Evolutionary conservation across 257 asterid species (phyloP).

Genomic region (Fraxinus anomala): DNA sequence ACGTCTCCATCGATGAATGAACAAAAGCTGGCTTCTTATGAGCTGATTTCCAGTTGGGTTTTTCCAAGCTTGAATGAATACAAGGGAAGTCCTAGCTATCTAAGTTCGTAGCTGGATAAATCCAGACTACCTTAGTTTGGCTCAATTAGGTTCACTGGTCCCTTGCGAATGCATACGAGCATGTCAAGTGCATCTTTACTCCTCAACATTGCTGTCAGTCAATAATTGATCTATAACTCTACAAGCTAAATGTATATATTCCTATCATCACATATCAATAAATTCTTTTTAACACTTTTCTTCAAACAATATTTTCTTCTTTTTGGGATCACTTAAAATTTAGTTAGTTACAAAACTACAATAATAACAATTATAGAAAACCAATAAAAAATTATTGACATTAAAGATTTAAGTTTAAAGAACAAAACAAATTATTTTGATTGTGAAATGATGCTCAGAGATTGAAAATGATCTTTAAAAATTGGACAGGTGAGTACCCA

Average conservation of each 20-base stretch:
- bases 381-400: not conserved
- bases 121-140: not conserved
- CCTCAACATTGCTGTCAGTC: not conserved
- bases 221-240: not conserved
- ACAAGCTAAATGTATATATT: not conserved
- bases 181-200: not conserved
- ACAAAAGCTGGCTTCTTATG: not conserved
- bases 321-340: not conserved
- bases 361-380: not conserved
- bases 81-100: not conserved
- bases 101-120: not conserved
- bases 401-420: not conserved
- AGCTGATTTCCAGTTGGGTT: constrained; percentile 3
- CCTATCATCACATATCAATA: not conserved
- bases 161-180: not conserved
- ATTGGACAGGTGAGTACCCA: not conserved
- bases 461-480: not conserved
- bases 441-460: not conserved
- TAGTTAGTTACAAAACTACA: not conserved
- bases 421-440: not conserved
- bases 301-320: not conserved
- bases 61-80: not conserved
- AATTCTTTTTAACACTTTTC: not conserved
- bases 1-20: not conserved
- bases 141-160: not conserved